Evolutionary conservation across 441 rosid genomes (phyloP).

Genomic region (Manihot esculenta): DNA sequence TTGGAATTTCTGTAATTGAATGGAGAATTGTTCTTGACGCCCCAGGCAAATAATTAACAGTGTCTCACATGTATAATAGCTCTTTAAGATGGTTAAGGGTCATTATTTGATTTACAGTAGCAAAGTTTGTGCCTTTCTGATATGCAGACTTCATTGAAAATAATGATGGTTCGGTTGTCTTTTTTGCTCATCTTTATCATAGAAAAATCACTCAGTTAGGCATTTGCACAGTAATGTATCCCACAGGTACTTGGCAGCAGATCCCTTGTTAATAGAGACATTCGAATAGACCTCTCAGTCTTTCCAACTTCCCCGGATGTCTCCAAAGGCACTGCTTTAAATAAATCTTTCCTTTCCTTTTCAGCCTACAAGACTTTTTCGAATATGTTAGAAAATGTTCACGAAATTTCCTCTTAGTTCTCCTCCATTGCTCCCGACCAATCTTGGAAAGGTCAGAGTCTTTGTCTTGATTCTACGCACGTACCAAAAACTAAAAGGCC

Average conservation of each 20-base stretch:
- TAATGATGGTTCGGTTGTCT: slow-evolving; percentile 5
- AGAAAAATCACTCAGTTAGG: background rate
- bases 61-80: background rate
- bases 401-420: background rate
- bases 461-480: background rate
- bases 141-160: background rate
- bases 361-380: background rate
- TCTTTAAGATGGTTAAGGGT: slow-evolving; percentile 2
- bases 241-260: background rate
- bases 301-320: background rate
- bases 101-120: background rate
- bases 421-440: background rate
- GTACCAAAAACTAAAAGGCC: background rate
- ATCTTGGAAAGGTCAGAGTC: background rate
- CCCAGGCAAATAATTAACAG: background rate
- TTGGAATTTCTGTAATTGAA: slow-evolving; percentile 13
- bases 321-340: background rate
- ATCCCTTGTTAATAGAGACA: slow-evolving; percentile 1
- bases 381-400: background rate
- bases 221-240: background rate
- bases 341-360: slow-evolving; percentile 3
- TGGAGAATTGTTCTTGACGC: background rate
- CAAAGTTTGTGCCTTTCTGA: background rate
- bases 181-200: background rate
- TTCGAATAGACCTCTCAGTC: background rate